phyloP scores from a whole-genome alignment of 352 stramenopile species.

The Phytophthora aleatoria region DNA sequence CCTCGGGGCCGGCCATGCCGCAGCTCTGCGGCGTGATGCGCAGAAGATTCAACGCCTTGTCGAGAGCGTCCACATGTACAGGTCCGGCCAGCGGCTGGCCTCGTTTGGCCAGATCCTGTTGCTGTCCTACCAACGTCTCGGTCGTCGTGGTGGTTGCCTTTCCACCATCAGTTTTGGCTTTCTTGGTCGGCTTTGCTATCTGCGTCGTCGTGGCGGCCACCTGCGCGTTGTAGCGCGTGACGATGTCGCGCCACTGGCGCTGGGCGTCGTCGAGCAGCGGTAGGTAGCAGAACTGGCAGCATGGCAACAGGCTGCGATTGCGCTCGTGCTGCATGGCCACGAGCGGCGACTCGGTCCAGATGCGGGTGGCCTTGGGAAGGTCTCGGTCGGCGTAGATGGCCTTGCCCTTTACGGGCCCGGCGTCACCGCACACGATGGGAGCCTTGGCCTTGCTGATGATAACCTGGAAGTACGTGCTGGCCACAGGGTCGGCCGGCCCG shows the following conservation, averaged over 20 bases:
- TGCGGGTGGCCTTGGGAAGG: constrained; percentile 45
- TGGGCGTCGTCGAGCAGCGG: constrained; percentile 60
- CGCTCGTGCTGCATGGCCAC: constrained; percentile 75
- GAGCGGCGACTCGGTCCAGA: constrained; percentile 77
- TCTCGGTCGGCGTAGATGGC: constrained; percentile 67
- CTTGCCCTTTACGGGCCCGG: constrained; percentile 70
- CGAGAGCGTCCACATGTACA: constrained; percentile 41
- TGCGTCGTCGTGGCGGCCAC: background rate
- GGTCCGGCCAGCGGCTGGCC: background rate
- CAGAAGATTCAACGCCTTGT: constrained; percentile 47
- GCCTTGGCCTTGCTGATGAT: constrained; percentile 67
- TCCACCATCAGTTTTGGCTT: constrained; percentile 4
- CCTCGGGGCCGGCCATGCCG: constrained; percentile 43
- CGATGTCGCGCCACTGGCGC: constrained; percentile 53
- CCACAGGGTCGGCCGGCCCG: constrained; percentile 47
- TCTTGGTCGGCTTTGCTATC: background rate
- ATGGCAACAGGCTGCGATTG: constrained; percentile 44
- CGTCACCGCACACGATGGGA: constrained; percentile 61
- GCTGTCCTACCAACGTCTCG: background rate
- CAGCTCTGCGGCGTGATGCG: constrained; percentile 54
- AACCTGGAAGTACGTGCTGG: constrained; percentile 63
- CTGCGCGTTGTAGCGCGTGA: constrained; percentile 30
- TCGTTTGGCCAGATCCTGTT: background rate
- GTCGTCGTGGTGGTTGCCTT: constrained; percentile 11
- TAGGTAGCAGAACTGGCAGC: constrained; percentile 80